Evolutionary conservation across 2,329 filamentous ascomycete genomes (phyloP), one percentile per base, ranked within the genome.

Genomic region (Westerdykella sp.): DNA sequence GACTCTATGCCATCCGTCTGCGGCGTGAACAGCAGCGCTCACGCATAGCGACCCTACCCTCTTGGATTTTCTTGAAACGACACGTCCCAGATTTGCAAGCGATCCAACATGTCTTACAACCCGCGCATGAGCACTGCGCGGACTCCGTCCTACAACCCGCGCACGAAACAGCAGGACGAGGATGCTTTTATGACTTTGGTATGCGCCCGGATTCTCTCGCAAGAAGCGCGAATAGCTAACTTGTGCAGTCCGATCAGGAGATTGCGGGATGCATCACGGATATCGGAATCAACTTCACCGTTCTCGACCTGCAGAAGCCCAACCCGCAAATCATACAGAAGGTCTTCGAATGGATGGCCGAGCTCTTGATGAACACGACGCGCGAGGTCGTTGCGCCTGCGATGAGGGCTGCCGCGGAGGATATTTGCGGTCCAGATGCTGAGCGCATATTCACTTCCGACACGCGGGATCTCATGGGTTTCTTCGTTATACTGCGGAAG

Each of bases 201-300:
- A 65, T 48, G 62, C 35, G 14, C 44, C 40, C 6, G 23, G 4
- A 32, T 30, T 12, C n/a, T 32, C 10, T 13, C 2, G 34, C 18
- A 6, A 5, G 12, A n/a, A 18, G n/a, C 22, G 25, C 42, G 15
- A 35, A 35, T 13, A 40, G 40, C 58, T 62, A 43, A 62, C 46
- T 12, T 4, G 5, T n/a, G 10, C 40, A 83, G 79, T 74, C 78
- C 38, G 79, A 83, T 51, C 70, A 74, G 49, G 93, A 98, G 67
- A 96, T 98, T 48, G 91, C 91, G 55, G 89, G 87, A 65, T 98
- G 93, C 69, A 96, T 98, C 72, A 93, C 85, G 60, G 93, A 97
- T 66, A 95, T 97, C 59, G 91, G 91, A 46, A 90, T 97, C 58
- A 83, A 81, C 22, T 96, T 97, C 68, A 85, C 81, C 30, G 75